Base-by-base conservation (phyloP, 2,329 filamentous ascomycete species). In the Aspergillus japonicus region DNA sequence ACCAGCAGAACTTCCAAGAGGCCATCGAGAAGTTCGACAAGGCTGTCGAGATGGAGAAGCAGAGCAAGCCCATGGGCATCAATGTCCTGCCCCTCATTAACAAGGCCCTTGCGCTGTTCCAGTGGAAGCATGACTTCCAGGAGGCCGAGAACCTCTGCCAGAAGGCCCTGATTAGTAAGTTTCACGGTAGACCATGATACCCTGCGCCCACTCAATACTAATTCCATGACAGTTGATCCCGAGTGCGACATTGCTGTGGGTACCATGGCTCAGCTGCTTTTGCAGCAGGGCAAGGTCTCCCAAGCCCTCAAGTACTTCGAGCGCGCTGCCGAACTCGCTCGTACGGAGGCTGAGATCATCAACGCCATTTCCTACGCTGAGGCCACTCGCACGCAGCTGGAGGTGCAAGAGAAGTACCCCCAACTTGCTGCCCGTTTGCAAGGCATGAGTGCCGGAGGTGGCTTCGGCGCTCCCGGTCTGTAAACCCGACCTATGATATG, bases 241-340 rank as follows among this genome's bases (percentile, higher is more conserved):
- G 95, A 99, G 77, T 99, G 95, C 75, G 95, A 99, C 72, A 99
- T 99, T 72, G 95, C 95, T 47, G 95, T 99, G 47, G 95, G 95
- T 56, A 99, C 95, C 57, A 97, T 99, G 92, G 95, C 95, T 11
- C 95, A 99, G 79, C 87, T 99, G 47, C 88, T 99, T 55, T 86
- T 99, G 39, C 95, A 99, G 78, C 95, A 98, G 82, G 95, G 95
- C 77, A 97, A 97, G 81, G 94, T 99, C 60, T 90, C 89, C 39
- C 91, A 97, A 64, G 95, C 95, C 0, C 87, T 99, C 66, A 92
- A 90, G 78, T 98, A 98, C 82, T 99, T 99, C 74, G 93, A 98
- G 83, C 89, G 92, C 62, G 95, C 95, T 2, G 95, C 94, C 29
- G 93, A 98, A 80, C 87, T 99, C 56, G 93, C 92, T 50, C 85